Evolutionary conservation across 2,329 filamentous ascomycete genomes (phyloP), one percentile per base, ranked within the genome.

Genomic region (Pseudogymnoascus sp.): DNA sequence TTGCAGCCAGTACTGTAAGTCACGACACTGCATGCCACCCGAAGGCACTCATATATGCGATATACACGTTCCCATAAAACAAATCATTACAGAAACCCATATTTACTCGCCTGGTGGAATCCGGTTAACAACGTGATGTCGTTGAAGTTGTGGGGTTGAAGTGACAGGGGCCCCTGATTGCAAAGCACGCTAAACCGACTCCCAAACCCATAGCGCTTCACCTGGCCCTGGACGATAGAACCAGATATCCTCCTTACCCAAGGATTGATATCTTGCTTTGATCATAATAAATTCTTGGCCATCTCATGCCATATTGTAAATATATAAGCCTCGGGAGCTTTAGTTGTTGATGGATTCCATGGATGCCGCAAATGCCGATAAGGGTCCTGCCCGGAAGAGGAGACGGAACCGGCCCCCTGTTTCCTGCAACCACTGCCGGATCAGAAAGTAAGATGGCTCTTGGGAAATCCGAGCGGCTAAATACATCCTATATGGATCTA

Each of bases 351-450:
- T 33, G 47, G 28, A 53, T 53, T 20, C 47, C 9, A 33, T 53
- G 47, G 47, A 53, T 33, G 47, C 6, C 47, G 3, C 47, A 53
- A 5, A 18, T 33, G 28, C 15, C 2, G 47, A 53, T 53, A 53
- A 53, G 33, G 47, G 47, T n/a, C 47, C 30, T 18, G 47, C 47
- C 47, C 47, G 47, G 20, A 53, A 53, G 28, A 53, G 47, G 28
- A 53, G 47, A 53, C 47, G 47, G 2, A 53, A 53, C 9, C 18
- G 47, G 28, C 47, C 47, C 47, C 47, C 47, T 53, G 47, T 53
- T 53, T 53, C 47, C 28, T 53, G 47, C 47, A 53, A 53, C 47
- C 47, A 53, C 11, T 53, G 47, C 47, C 47, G 47, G 47, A 53
- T 53, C 5, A 53, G 47, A 53, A 53, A 53, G 47, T 53, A 53